Conservation (phyloP, 495 filamentous ascomycete genomes). For the Xylaria scruposa region DNA sequence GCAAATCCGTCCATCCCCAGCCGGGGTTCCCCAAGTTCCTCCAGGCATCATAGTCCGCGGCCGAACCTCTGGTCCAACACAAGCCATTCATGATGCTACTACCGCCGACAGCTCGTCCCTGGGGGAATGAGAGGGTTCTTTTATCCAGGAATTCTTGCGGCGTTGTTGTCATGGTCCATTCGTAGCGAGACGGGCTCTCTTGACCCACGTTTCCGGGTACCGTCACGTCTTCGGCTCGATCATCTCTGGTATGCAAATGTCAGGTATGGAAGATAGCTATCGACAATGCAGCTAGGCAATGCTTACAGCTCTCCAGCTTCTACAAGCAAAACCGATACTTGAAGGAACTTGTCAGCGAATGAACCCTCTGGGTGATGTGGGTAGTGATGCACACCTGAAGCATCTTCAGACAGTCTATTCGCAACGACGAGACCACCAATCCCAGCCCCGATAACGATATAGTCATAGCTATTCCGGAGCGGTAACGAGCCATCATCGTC, state of each 20-base stretch:
- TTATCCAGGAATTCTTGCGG: constrained; percentile 44
- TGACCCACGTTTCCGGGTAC: constrained; percentile 43
- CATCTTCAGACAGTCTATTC: constrained; percentile 57
- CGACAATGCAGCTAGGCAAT: not conserved
- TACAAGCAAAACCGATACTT: constrained; percentile 45
- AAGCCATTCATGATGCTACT: constrained; percentile 57
- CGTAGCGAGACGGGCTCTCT: constrained; percentile 37
- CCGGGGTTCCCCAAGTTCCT: constrained; percentile 64
- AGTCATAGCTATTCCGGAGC: constrained; percentile 51
- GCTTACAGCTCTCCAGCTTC: constrained; percentile 52
- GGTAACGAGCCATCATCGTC: constrained; percentile 22
- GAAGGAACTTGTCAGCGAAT: not conserved
- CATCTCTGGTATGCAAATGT: constrained; percentile 33
- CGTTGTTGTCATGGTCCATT: constrained; percentile 30
- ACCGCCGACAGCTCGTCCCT: constrained; percentile 54
- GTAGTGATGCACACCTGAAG: constrained; percentile 33
- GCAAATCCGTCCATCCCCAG: constrained; percentile 66
- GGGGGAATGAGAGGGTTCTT: constrained; percentile 40
- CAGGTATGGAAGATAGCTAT: constrained; percentile 13
- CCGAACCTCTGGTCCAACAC: constrained; percentile 51
- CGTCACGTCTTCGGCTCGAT: constrained; percentile 39
- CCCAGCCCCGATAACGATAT: constrained; percentile 61
- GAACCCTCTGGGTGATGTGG: not conserved
- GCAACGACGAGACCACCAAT: constrained; percentile 61
- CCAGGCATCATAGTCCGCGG: constrained; percentile 64